phyloP scores from a whole-genome alignment of 2,329 filamentous ascomycete species.

The Arthrobotrys musiformis region DNA sequence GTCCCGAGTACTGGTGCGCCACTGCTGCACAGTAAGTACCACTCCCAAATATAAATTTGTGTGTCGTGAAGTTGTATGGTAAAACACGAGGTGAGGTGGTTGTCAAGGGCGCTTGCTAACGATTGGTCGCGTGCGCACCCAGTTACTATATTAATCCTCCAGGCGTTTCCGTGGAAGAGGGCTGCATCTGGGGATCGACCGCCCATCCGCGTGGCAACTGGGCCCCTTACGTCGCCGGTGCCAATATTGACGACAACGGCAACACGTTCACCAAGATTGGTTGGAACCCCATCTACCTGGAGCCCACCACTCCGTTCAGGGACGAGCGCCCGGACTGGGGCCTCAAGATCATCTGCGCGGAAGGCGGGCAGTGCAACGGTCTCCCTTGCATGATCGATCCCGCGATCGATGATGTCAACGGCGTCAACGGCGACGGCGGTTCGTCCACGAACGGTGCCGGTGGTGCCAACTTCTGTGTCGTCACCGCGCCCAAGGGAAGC shows the following conservation, averaged over 20 bases:
- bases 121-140: neutral
- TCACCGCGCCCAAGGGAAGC: conserved; percentile 75
- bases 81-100: no score
- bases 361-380: conserved; percentile 73
- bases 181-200: conserved; percentile 77
- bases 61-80: no score
- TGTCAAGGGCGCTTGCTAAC: conserved; percentile 56
- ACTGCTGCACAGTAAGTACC: conserved; percentile 78
- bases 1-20: conserved; percentile 74
- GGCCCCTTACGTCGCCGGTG: conserved; percentile 79
- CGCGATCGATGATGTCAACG: conserved; percentile 68
- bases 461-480: conserved; percentile 77
- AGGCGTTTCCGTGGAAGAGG: conserved; percentile 70
- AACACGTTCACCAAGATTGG: conserved; percentile 79
- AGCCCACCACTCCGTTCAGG: conserved; percentile 67
- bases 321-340: conserved; percentile 73
- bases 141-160: conserved; percentile 83
- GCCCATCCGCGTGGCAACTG: conserved; percentile 77
- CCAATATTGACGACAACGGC: conserved; percentile 74
- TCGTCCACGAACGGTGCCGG: conserved; percentile 69
- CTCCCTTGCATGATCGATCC: conserved; percentile 79
- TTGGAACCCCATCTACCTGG: conserved; percentile 79
- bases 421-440: conserved; percentile 68
- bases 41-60: no score
- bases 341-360: conserved; percentile 75